phyloP scores from a whole-genome alignment of 441 rosid genomes.

The Brassica hybrid region DNA sequence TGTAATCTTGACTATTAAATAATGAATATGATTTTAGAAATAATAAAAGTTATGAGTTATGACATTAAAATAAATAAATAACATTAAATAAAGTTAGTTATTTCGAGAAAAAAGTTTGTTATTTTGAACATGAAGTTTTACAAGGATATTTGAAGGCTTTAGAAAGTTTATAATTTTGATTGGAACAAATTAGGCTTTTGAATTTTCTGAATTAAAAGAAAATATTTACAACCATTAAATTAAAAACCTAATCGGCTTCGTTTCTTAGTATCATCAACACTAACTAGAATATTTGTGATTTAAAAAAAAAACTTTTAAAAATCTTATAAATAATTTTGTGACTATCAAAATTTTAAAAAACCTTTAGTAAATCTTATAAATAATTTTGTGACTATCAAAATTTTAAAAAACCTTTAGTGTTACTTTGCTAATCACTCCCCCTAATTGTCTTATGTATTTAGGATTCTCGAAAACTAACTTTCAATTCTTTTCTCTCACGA shows the following conservation, averaged over 20 bases:
- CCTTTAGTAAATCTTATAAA: background rate
- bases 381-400: background rate
- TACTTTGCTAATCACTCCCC: background rate
- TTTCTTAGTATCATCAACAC: background rate
- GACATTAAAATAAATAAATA: too few relatives aligned
- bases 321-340: background rate
- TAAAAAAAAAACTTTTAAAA: background rate
- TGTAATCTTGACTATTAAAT: too few relatives aligned
- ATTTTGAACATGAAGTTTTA: too few relatives aligned
- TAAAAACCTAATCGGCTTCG: background rate
- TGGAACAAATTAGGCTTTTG: background rate
- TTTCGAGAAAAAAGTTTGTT: too few relatives aligned
- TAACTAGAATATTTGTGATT: background rate
- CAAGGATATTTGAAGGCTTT: background rate
- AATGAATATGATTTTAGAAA: too few relatives aligned
- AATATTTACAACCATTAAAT: too few relatives aligned
- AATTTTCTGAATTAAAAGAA: background rate
- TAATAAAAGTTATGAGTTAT: too few relatives aligned
- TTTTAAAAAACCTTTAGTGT: background rate
- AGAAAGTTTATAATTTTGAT: too few relatives aligned
- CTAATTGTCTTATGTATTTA: background rate
- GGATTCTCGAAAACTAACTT: slow-evolving; percentile 2
- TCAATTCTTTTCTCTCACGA: background rate
- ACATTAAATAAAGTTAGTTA: too few relatives aligned
- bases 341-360: background rate